Evolutionary conservation across 805 yeast species (phyloP).

Genomic region (Saccharomycopsis sp.): DNA sequence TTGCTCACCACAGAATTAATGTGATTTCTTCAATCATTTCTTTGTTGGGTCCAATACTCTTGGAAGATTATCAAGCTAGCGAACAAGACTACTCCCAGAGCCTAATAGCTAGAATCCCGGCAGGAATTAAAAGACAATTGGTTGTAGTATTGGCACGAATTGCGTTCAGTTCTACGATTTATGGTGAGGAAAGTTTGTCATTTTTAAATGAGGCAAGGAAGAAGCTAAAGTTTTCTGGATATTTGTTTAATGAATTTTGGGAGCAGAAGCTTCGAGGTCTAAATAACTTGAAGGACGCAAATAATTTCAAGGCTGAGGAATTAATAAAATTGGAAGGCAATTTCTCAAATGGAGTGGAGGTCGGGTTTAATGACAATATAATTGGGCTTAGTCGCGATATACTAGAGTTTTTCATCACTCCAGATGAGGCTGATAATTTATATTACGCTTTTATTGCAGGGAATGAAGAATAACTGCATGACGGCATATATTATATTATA

Average conservation of each 20-base stretch:
- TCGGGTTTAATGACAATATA: slow-evolving; percentile 53
- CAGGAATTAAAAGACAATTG: slow-evolving; percentile 36
- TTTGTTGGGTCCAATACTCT: slow-evolving; percentile 12
- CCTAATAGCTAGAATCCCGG: slow-evolving; percentile 24
- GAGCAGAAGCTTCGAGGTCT: slow-evolving; percentile 37
- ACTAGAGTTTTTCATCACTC: slow-evolving; percentile 58
- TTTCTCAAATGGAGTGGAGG: slow-evolving; percentile 52
- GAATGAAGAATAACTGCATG: slow-evolving; percentile 5
- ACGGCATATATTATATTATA: too few species aligned
- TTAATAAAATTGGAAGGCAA: slow-evolving; percentile 33
- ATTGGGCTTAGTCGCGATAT: slow-evolving; percentile 67
- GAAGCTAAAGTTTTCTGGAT: slow-evolving; percentile 25
- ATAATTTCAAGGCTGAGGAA: slow-evolving; percentile 26
- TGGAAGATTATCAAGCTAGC: background rate
- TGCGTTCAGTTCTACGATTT: slow-evolving; percentile 41
- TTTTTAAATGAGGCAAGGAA: slow-evolving; percentile 29
- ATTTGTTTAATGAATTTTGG: slow-evolving; percentile 33
- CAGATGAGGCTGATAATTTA: slow-evolving; percentile 73
- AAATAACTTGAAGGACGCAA: slow-evolving; percentile 32
- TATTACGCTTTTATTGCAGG: slow-evolving; percentile 32
- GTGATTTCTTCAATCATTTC: slow-evolving; percentile 27
- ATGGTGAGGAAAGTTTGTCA: slow-evolving; percentile 32
- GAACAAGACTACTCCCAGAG: background rate
- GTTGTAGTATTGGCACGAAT: slow-evolving; percentile 46
- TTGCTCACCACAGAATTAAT: slow-evolving; percentile 32